Percentiles rank a stretch among this genome's conserved stretches.
Evolutionary conservation across 2,329 filamentous ascomycete species (phyloP).

Genomic region (Dryadomyces sulphureus): DNA sequence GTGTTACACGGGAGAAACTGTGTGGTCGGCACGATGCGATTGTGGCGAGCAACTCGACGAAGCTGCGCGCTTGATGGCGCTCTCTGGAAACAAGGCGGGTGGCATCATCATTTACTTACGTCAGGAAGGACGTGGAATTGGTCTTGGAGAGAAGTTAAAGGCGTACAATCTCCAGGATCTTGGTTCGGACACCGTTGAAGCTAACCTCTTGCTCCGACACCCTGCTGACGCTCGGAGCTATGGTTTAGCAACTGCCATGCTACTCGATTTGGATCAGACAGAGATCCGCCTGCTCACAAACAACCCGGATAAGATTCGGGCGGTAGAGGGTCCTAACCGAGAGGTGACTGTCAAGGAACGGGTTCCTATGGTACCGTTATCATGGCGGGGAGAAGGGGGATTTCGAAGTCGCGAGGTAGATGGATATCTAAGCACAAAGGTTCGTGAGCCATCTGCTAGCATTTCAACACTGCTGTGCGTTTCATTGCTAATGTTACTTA

Average conservation of each 20-base stretch:
- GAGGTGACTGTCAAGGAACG: slow-evolving; percentile 80
- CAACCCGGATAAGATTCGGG: slow-evolving; percentile 92
- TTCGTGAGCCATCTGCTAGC: slow-evolving; percentile 24
- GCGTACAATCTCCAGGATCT: slow-evolving; percentile 96
- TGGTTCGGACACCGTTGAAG: slow-evolving; percentile 94
- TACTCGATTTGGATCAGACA: slow-evolving; percentile 66
- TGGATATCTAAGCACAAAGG: slow-evolving; percentile 90
- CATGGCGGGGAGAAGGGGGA: slow-evolving; percentile 76
- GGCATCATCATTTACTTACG: slow-evolving; percentile 92
- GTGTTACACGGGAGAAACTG: slow-evolving; percentile 96
- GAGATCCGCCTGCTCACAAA: slow-evolving; percentile 82
- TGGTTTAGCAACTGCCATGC: slow-evolving; percentile 88
- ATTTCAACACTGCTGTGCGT: background rate
- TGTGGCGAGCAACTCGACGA: slow-evolving; percentile 97
- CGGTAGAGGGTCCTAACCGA: slow-evolving; percentile 79
- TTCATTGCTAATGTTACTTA: slow-evolving; percentile 18
- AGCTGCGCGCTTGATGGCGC: slow-evolving; percentile 81
- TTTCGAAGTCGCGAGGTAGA: slow-evolving; percentile 82
- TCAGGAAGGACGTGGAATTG: slow-evolving; percentile 92
- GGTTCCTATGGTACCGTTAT: slow-evolving; percentile 88
- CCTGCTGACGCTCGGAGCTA: slow-evolving; percentile 92
- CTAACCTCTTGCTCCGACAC: slow-evolving; percentile 79
- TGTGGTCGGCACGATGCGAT: slow-evolving; percentile 94
- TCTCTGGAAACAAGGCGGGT: slow-evolving; percentile 47
- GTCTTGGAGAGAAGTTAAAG: slow-evolving; percentile 88